Conservation (phyloP, 176 grass and related monocot genomes). For the Alloteropsis semialata region DNA sequence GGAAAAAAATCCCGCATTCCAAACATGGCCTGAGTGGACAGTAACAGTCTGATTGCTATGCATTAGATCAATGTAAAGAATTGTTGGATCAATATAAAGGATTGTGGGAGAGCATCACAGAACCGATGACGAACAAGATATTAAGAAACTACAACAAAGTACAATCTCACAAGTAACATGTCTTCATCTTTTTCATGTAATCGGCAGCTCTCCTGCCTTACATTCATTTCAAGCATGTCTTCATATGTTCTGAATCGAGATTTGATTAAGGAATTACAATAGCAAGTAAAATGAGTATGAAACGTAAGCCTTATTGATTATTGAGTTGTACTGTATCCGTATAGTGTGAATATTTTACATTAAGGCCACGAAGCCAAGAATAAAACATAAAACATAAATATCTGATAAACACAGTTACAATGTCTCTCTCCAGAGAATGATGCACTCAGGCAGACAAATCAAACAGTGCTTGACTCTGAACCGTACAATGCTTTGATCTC, state of each 20-base stretch:
- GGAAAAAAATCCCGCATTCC: no score
- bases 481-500: slow-evolving; percentile 83
- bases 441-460: background rate
- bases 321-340: background rate
- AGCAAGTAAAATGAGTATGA: background rate
- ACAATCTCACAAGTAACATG: background rate
- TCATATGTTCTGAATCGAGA: background rate
- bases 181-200: background rate
- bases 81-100: no score
- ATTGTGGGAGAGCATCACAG: no score
- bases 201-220: background rate
- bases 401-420: background rate
- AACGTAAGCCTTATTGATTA: background rate
- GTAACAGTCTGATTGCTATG: background rate
- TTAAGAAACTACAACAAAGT: background rate
- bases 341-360: background rate
- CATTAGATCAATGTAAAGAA: background rate
- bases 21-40: no score
- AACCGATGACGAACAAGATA: background rate
- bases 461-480: slow-evolving; percentile 38
- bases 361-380: background rate
- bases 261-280: background rate
- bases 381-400: background rate
- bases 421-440: background rate
- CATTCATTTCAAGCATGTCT: background rate